phyloP scores from a whole-genome alignment of 2,329 filamentous ascomycete species.

The Pseudocercospora fuligena region DNA sequence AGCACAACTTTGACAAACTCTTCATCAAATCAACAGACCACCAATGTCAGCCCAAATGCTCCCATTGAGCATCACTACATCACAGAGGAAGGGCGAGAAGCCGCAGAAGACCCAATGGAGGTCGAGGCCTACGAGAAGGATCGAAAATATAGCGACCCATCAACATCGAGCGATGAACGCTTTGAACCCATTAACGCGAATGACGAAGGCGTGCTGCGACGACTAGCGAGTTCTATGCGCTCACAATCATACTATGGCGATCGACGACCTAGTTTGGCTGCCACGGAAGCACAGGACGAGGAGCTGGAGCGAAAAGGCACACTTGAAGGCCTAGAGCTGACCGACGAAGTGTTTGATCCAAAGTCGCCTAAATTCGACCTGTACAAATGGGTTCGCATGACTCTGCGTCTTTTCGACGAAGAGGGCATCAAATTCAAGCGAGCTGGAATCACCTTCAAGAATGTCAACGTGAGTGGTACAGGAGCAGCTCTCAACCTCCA shows the following conservation, averaged over 20 bases:
- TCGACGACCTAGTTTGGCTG: slow-evolving; percentile 16
- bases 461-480: slow-evolving; percentile 69
- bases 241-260: slow-evolving; percentile 30
- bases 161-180: slow-evolving; percentile 3
- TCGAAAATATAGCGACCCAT: slow-evolving; percentile 20
- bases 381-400: slow-evolving; percentile 57
- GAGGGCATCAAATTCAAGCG: slow-evolving; percentile 60
- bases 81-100: slow-evolving; percentile 36
- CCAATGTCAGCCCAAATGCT: background rate
- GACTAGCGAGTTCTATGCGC: slow-evolving; percentile 29
- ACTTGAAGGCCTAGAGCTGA: slow-evolving; percentile 46
- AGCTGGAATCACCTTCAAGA: slow-evolving; percentile 67
- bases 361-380: slow-evolving; percentile 58
- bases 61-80: slow-evolving; percentile 27
- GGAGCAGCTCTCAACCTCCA: slow-evolving; percentile 72
- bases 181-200: slow-evolving; percentile 29
- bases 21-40: background rate
- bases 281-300: slow-evolving; percentile 16
- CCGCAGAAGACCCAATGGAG: slow-evolving; percentile 30
- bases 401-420: slow-evolving; percentile 57
- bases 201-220: slow-evolving; percentile 27
- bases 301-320: slow-evolving; percentile 35
- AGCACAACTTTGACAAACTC: slow-evolving; percentile 13
- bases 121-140: slow-evolving; percentile 15
- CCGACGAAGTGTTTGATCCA: slow-evolving; percentile 59